A percentile compares a stretch with the other conserved stretches of the same genome.
Conservation (phyloP, 164 flowering plant species). For the Piper betle region DNA sequence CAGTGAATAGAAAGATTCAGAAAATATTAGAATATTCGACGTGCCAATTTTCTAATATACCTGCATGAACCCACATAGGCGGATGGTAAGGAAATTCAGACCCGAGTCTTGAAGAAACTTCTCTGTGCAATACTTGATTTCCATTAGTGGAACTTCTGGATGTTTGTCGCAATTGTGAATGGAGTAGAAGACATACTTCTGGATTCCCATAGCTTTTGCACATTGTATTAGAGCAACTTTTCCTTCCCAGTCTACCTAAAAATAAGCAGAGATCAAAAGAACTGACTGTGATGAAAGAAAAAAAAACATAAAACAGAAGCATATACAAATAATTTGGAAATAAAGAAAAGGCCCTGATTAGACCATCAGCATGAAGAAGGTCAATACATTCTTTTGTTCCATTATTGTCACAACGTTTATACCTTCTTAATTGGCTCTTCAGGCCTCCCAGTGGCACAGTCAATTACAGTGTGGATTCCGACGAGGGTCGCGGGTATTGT, state of each 20-base stretch:
- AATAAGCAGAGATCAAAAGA: constrained; percentile 18
- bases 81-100: constrained; percentile 47
- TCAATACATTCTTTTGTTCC: no score
- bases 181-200: constrained; percentile 81
- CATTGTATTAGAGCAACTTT: constrained; percentile 98
- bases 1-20: no score
- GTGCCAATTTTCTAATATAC: constrained; percentile 18
- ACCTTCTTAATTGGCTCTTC: constrained; percentile 96
- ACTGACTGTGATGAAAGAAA: constrained; percentile 4
- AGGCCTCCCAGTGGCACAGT: constrained; percentile 98
- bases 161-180: constrained; percentile 97
- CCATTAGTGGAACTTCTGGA: constrained; percentile 97
- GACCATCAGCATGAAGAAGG: no score
- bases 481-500: constrained; percentile 91
- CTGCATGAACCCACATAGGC: constrained; percentile 98
- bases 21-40: constrained; percentile 1
- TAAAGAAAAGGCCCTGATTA: no score
- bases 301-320: no score
- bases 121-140: constrained; percentile 92
- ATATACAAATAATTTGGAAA: no score
- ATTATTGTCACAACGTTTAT: constrained; percentile 2
- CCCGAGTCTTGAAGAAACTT: constrained; percentile 84
- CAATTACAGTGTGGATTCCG: constrained; percentile 86
- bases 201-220: constrained; percentile 99
- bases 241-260: constrained; percentile 99